These are phyloP conservation scores for Olyra latifolia DNA, from an alignment of 176 grass and related monocot genomes.

Conservation along the genomic window DNA sequence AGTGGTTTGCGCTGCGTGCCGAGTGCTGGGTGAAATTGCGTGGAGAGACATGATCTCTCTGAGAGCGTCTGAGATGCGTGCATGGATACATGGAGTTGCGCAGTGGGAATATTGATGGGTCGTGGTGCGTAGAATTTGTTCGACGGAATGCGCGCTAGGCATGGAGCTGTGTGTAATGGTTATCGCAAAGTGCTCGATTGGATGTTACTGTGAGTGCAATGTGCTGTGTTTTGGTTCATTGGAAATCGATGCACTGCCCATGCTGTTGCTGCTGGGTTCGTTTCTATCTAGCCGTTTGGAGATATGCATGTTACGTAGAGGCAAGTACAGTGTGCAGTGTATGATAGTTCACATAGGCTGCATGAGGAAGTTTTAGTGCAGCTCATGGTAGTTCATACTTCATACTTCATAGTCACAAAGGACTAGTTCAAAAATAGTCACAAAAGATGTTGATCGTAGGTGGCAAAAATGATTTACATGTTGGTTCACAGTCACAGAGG, in stretches of 20 bases:
- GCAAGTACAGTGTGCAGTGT: background rate
- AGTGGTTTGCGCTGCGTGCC: background rate
- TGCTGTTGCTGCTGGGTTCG: background rate
- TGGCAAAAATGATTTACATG: background rate
- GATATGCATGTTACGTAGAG: background rate
- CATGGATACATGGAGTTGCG: background rate
- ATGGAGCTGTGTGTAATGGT: background rate
- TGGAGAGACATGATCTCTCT: background rate
- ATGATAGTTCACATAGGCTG: background rate
- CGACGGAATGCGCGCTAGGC: background rate
- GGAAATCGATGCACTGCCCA: constrained; percentile 9
- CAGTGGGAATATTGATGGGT: background rate
- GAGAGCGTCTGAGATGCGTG: background rate
- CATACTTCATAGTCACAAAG: background rate
- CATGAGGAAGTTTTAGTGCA: background rate
- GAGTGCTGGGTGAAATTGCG: background rate
- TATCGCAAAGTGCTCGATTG: background rate
- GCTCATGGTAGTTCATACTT: background rate
- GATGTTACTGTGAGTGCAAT: constrained; percentile 1
- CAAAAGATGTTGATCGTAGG: background rate
- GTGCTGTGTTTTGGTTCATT: constrained; percentile 25
- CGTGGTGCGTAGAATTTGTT: background rate
- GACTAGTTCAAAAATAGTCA: too few species aligned
- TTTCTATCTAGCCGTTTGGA: background rate
- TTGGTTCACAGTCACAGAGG: background rate